These are phyloP conservation scores for Cystobasidium slooffiae DNA, from an alignment of 1,284 basidiomycete species.

Conservation along the genomic window DNA sequence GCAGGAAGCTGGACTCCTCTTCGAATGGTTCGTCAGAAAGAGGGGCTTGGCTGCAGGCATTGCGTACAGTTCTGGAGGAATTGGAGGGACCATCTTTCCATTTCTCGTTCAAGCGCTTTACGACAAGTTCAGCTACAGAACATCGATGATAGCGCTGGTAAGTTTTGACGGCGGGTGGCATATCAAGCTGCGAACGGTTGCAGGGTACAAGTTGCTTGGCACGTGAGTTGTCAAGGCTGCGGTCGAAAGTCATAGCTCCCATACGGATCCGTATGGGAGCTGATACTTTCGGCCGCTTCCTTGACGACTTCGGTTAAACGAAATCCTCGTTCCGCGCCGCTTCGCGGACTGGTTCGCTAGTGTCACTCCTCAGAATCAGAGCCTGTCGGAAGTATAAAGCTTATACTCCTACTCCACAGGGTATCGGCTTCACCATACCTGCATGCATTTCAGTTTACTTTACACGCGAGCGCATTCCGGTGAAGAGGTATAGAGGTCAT, in stretches of 20 bases:
- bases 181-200: too few species aligned
- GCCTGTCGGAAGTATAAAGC: background rate
- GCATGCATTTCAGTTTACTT: conserved; percentile 53
- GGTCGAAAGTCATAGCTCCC: too few species aligned
- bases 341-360: too few species aligned
- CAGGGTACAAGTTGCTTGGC: too few species aligned
- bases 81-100: conserved; percentile 56
- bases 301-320: too few species aligned
- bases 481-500: conserved; percentile 35
- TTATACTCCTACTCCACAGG: conserved; percentile 20
- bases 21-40: conserved; percentile 56
- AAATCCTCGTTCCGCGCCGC: too few species aligned
- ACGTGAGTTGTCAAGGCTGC: too few species aligned
- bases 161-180: too few species aligned
- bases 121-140: conserved; percentile 55
- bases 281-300: too few species aligned
- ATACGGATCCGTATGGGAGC: too few species aligned
- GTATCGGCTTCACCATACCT: conserved; percentile 52
- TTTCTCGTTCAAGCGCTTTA: conserved; percentile 55
- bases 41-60: conserved; percentile 57
- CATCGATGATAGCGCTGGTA: conserved; percentile 55
- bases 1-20: conserved; percentile 54
- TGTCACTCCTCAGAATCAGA: too few species aligned
- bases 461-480: conserved; percentile 55
- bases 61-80: conserved; percentile 51